Evolutionary conservation across 2,329 filamentous ascomycete species (phyloP), one percentile per base, ranked within the genome.

Genomic region (Lecanicillium sp.): DNA sequence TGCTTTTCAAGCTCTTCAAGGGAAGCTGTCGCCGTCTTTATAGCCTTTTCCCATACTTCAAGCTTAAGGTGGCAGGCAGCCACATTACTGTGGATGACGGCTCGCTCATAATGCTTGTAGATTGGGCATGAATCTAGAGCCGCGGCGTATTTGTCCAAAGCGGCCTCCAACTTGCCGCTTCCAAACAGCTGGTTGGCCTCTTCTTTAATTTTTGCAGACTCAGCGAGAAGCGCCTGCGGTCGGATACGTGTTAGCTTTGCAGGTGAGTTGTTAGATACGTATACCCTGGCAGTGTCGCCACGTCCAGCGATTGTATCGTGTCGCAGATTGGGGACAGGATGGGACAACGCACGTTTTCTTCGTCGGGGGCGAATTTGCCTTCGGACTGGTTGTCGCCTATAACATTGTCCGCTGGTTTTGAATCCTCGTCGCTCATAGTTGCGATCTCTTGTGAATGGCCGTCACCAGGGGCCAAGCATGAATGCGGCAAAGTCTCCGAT

Each of bases 21-120:
- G 2, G 87, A 81, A 10, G 75, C 69, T 0, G 79, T 84, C 1
- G 89, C 88, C 9, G 77, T 72, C 35, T 81, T 80, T 31, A 88
- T 73, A 9, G 87, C 86, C 20, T 86, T 79, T 49, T 89, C 87
- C 86, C 88, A 96, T 44, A 90, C 81, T 44, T 80, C 71, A 3
- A 94, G 68, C 57, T 94, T 94, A 39, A 97, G 60, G 51, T 95
- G 79, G 56, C 88, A 95, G 9, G 89, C 90, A 2, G 90, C 77
- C 48, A 96, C 82, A 65, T 97, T 97, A 57, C 84, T 88, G 43
- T 82, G 79, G 5, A 97, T 70, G 9, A 97, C 86, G 18, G 89
- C 87, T 45, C 90, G 71, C 50, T 95, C 87, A 63, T 87, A 95
- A 57, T 90, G 80, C 18, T 94, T 75, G 57, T 94, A 94, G 47